Conservation (phyloP, 345 rosid genomes). For the Lenwebbia sp. region DNA sequence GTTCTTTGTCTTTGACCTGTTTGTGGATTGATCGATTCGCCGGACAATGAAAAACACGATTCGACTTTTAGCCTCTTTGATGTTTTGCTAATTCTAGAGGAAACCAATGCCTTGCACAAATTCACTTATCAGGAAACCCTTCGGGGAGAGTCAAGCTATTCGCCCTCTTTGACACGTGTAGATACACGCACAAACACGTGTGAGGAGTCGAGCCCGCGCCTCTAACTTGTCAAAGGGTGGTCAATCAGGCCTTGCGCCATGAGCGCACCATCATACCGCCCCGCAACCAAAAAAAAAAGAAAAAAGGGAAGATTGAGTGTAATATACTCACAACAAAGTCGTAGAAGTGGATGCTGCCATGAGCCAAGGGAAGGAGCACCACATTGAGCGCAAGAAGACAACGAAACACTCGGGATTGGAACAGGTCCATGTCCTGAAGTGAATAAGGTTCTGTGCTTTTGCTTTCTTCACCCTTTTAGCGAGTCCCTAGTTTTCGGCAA, state of each 20-base stretch:
- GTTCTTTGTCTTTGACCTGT: neutral
- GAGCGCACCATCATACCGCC: neutral
- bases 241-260: neutral
- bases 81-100: neutral
- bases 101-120: neutral
- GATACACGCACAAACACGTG: neutral
- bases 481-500: no score
- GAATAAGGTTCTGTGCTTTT: neutral
- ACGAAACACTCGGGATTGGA: neutral
- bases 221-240: neutral
- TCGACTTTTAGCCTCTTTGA: neutral
- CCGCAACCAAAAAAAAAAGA: neutral
- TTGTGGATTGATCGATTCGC: neutral
- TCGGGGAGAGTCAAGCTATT: neutral
- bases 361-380: neutral
- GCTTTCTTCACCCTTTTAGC: neutral
- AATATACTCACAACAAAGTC: neutral
- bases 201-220: neutral
- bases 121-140: neutral
- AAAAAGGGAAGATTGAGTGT: neutral
- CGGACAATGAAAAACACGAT: neutral
- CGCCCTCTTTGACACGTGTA: no score
- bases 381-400: neutral
- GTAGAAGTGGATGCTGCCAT: neutral
- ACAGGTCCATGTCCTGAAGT: neutral